Evolutionary conservation across 768 basidiomycete species (phyloP).

Genomic region (Suillus luteus): DNA sequence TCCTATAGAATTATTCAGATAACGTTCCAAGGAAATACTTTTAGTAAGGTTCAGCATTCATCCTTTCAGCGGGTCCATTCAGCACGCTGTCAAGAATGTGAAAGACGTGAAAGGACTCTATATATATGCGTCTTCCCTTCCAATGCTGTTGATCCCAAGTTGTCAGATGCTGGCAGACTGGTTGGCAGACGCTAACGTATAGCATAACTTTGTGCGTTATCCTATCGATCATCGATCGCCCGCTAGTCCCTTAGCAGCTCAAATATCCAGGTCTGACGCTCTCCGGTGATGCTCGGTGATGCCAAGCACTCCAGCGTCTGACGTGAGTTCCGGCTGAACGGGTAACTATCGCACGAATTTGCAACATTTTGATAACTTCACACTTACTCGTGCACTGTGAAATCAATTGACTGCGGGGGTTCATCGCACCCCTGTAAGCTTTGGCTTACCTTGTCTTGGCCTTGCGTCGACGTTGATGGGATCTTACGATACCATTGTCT

Average conservation of each 20-base stretch:
- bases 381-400: background rate
- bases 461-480: background rate
- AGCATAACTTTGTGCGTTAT: background rate
- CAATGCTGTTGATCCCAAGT: background rate
- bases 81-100: background rate
- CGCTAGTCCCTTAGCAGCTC: background rate
- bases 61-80: background rate
- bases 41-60: background rate
- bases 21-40: background rate
- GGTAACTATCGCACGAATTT: background rate
- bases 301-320: background rate
- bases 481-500: background rate
- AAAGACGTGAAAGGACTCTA: background rate
- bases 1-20: background rate
- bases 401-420: background rate
- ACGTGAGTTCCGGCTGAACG: background rate
- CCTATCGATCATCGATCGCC: background rate
- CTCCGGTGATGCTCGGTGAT: background rate
- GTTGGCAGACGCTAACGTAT: background rate
- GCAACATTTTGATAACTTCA: background rate
- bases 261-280: background rate
- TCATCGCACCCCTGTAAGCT: background rate
- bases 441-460: background rate
- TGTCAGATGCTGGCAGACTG: too few relatives aligned
- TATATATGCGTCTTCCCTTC: slow-evolving; percentile 3